Evolutionary conservation across 495 filamentous ascomycete genomes (phyloP), one percentile per base, ranked within the genome.

Genomic region (Aspergillus ostianus): DNA sequence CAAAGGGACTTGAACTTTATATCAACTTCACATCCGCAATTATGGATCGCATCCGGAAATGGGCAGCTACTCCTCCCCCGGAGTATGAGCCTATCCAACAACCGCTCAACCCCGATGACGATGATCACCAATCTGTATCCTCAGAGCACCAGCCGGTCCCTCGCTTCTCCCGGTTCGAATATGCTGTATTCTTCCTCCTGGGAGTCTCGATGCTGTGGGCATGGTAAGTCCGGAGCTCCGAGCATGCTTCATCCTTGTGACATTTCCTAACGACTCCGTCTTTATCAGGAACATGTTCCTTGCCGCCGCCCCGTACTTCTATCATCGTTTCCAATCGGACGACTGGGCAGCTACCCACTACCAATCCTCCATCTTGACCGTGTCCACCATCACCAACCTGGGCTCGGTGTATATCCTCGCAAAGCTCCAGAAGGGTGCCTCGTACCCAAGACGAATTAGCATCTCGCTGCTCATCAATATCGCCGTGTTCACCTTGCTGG

Each of bases 151-250:
- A 27, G 51, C 55, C 61, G 20, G 56, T 12, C 21, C 20, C 67
- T 58, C 78, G 77, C n/a, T 90, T 91, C 73, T 90, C 88, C 52
- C 87, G 85, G 82, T 70, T 91, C 48, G 88, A 93, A 68, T 99
- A 99, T 77, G 75, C 70, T 53, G 83, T 97, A 55, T 99, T 97
- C 71, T 73, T 88, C 56, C 73, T 96, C n/a, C 80, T 97, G 20
- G 94, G 94, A 50, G 78, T 95, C 18, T 88, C 92, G 20, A 97
- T 97, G 95, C 81, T 97, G 58, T 97, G 93, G 93, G 90, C 93
- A 36, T 97, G 92, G 92, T 97, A 86, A 67, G 86, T 70, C 47
- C 36, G 8, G 13, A 41, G 36, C 36, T 17, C 10, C 36, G 5
- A 41, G 2, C 36, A 41, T 41, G 36, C 36, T 41, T 41, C 13